Evolutionary conservation across 73 alveolate species (phyloP), one percentile per base, ranked within the genome.

Genomic region (Diophrys appendiculata): DNA sequence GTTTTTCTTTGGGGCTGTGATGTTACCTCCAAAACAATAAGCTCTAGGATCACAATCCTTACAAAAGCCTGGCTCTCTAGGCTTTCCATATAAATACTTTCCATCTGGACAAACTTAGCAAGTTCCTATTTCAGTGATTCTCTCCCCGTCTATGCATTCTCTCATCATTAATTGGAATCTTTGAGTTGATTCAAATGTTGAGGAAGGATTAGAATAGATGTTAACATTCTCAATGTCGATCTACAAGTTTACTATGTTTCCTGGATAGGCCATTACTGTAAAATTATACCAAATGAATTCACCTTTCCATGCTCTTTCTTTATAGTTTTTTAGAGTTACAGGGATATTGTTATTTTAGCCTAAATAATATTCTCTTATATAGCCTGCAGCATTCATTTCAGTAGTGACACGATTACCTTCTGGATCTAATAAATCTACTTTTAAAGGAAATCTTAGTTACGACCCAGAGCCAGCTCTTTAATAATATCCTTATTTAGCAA

Each of bases 101-200:
- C 83, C 88, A 3, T 27, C 65, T 0, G 77, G 65, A 34, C 92
- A 83, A 22, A 29, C 31, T 0, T 23, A 13, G 67, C 92, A 83
- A 14, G 82, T 29, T 23, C 43, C 28, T 5, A 69, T 77, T 18
- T 75, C 8, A 26, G 82, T 32, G 27, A 77, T 35, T 31, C 65
- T 28, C 31, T 83, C 92, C 2, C 92, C 92, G 26, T 68, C 8
- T 33, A 43, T 78, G 69, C 92, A 83, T 3, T 65, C 23, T 32
- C 92, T 31, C 71, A 60, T 60, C 28, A 23, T 60, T 13, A 60
- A 23, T 3, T 27, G 5, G 71, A 60, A 60, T 3, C 2, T 3
- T 23, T 3, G 18, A 23, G 5, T 3, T 3, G 25, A 31, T 23
- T 3, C 11, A 31, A 11, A 11, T 27, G 13, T 31, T 23, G 5